Conservation (phyloP, 73 alveolate genomes). For the Tetrahymena borealis region DNA sequence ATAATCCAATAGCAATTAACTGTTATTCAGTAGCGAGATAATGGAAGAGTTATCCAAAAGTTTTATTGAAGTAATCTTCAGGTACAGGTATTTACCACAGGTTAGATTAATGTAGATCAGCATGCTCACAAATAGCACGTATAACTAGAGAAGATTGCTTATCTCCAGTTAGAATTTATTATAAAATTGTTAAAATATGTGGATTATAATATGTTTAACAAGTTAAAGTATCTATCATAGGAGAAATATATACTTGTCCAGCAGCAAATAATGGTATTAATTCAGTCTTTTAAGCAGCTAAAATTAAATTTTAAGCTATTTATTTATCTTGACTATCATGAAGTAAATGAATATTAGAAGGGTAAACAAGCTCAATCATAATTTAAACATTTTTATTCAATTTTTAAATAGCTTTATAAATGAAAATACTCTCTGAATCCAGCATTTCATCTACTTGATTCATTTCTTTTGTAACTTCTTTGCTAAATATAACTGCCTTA, state of each 20-base stretch:
- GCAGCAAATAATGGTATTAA: conserved; percentile 82
- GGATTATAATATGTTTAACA: conserved; percentile 93
- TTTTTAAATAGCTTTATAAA: conserved; percentile 90
- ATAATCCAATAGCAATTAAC: conserved; percentile 79
- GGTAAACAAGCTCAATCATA: conserved; percentile 88
- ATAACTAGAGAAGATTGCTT: conserved; percentile 59
- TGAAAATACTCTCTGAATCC: conserved; percentile 89
- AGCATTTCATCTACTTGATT: conserved; percentile 82
- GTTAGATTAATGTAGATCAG: conserved; percentile 84
- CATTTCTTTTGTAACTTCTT: conserved; percentile 57
- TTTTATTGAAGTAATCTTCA: conserved; percentile 83
- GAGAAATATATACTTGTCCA: conserved; percentile 93
- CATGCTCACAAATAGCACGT: conserved; percentile 76
- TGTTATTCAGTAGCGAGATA: conserved; percentile 72
- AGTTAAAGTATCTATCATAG: conserved; percentile 91
- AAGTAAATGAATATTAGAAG: conserved; percentile 85
- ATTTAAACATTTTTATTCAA: conserved; percentile 86
- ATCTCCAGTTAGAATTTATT: conserved; percentile 82
- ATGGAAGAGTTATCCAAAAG: conserved; percentile 79
- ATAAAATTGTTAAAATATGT: conserved; percentile 90
- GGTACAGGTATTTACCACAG: conserved; percentile 94
- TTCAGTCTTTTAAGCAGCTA: not conserved
- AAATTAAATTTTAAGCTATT: not conserved
- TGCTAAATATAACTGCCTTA: conserved; percentile 93
- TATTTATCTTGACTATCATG: conserved; percentile 66